These are phyloP conservation scores for Mycena metata DNA, from an alignment of 768 basidiomycete genomes.

Conservation along the genomic window DNA sequence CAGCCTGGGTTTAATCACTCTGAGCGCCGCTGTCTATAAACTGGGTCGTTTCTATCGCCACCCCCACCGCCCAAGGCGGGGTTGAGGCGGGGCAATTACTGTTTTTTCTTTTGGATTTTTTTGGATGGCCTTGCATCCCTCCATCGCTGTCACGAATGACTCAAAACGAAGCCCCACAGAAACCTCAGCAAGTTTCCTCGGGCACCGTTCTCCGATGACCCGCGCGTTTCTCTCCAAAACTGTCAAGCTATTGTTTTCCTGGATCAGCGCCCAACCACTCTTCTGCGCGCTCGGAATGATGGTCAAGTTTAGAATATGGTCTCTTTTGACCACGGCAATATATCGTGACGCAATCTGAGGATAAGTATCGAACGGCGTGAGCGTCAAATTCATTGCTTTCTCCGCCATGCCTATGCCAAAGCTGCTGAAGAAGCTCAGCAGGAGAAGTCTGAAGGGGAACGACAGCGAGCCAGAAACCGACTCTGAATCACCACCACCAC, in stretches of 20 bases:
- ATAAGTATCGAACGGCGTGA: conserved; percentile 3
- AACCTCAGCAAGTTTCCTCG: too few relatives aligned
- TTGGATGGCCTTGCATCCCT: too few relatives aligned
- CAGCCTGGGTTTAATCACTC: too few relatives aligned
- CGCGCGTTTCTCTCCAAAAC: too few relatives aligned
- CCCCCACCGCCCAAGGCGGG: too few relatives aligned
- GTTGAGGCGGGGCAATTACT: too few relatives aligned
- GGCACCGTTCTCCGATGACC: too few relatives aligned
- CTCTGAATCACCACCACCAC: conserved; percentile 14
- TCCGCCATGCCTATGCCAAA: conserved; percentile 39
- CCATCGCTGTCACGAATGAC: too few relatives aligned
- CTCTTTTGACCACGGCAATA: neutral
- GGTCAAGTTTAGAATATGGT: neutral
- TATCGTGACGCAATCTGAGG: neutral
- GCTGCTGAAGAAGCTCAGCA: conserved; percentile 30
- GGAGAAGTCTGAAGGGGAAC: conserved; percentile 28
- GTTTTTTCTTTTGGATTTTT: too few relatives aligned
- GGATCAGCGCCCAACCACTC: conserved; percentile 11
- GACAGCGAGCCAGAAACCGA: conserved; percentile 32
- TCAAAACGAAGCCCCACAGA: too few relatives aligned
- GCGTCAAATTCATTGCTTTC: conserved; percentile 28
- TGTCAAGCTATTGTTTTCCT: neutral
- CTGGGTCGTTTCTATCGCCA: too few relatives aligned
- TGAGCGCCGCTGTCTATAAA: too few relatives aligned
- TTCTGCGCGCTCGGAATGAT: conserved; percentile 10